Conservation (phyloP, 2,329 filamentous ascomycete genomes). For the Aspergillus candidus region DNA sequence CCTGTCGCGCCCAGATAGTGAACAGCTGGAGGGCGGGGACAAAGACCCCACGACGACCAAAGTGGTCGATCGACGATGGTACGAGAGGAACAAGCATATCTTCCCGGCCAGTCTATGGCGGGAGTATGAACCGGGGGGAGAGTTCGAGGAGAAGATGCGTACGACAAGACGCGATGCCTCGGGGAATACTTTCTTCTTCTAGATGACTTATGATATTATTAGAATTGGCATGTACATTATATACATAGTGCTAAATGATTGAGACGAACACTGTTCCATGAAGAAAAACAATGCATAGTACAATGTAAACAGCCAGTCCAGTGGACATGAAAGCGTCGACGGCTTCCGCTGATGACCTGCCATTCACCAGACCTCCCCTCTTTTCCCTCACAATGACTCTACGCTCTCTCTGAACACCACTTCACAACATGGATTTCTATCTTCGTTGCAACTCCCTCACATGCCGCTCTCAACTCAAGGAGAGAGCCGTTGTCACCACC, state of each 20-base stretch:
- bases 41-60: slow-evolving; percentile 82
- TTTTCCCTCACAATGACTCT: no score
- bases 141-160: slow-evolving; percentile 59
- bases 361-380: no score
- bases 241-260: no score
- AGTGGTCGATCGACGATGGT: slow-evolving; percentile 94
- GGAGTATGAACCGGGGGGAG: slow-evolving; percentile 83
- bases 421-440: slow-evolving; percentile 59
- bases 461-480: slow-evolving; percentile 63
- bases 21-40: slow-evolving; percentile 63
- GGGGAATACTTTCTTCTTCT: slow-evolving; percentile 90
- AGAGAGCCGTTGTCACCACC: slow-evolving; percentile 75
- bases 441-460: slow-evolving; percentile 75
- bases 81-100: slow-evolving; percentile 96
- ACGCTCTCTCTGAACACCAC: neutral
- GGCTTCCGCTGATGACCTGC: no score
- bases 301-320: no score
- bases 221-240: slow-evolving; percentile 2
- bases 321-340: no score
- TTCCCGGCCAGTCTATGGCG: slow-evolving; percentile 95
- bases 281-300: no score
- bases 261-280: no score
- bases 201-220: slow-evolving; percentile 10
- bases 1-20: slow-evolving; percentile 45
- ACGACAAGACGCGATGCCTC: slow-evolving; percentile 73